These are phyloP conservation scores for Cymodocea nodosa DNA, from an alignment of 116 monocot species.

Conservation along the genomic window DNA sequence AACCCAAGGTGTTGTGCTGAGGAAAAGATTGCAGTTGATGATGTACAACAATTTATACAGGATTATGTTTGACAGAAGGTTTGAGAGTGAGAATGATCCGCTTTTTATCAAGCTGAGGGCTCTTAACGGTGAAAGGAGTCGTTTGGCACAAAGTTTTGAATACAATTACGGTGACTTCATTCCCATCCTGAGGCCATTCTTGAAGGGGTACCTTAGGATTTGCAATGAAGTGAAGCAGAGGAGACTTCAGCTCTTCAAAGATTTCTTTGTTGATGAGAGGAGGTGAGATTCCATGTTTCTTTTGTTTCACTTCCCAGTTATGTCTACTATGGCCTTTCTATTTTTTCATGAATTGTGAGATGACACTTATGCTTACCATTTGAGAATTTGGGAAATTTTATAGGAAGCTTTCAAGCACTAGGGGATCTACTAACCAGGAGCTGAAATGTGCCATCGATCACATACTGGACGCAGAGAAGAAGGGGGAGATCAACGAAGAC, in stretches of 20 bases:
- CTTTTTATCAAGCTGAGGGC: conserved; percentile 46
- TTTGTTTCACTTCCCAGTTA: too few relatives aligned
- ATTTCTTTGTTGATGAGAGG: too few relatives aligned
- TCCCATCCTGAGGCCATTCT: conserved; percentile 57
- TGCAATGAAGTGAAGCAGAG: conserved; percentile 69
- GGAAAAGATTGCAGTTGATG: conserved; percentile 52
- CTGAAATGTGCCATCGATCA: too few relatives aligned
- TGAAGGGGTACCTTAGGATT: conserved; percentile 55
- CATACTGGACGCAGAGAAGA: neutral
- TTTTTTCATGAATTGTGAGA: too few relatives aligned
- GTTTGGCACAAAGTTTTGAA: conserved; percentile 68
- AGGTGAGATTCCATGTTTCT: too few relatives aligned
- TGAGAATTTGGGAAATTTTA: too few relatives aligned
- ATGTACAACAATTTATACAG: conserved; percentile 86
- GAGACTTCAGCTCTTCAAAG: too few relatives aligned
- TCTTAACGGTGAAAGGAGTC: conserved; percentile 60
- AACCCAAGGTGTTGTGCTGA: conserved; percentile 44
- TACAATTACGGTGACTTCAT: conserved; percentile 82
- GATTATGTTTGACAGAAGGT: conserved; percentile 68
- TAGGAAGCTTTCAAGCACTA: too few relatives aligned
- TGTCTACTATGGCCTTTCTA: too few relatives aligned
- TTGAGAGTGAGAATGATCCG: conserved; percentile 64
- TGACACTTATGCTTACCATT: too few relatives aligned
- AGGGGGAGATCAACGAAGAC: conserved; percentile 9
- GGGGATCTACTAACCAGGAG: too few relatives aligned